phyloP scores from a whole-genome alignment of 257 asterid genomes.

The Salvia miltiorrhiza region DNA sequence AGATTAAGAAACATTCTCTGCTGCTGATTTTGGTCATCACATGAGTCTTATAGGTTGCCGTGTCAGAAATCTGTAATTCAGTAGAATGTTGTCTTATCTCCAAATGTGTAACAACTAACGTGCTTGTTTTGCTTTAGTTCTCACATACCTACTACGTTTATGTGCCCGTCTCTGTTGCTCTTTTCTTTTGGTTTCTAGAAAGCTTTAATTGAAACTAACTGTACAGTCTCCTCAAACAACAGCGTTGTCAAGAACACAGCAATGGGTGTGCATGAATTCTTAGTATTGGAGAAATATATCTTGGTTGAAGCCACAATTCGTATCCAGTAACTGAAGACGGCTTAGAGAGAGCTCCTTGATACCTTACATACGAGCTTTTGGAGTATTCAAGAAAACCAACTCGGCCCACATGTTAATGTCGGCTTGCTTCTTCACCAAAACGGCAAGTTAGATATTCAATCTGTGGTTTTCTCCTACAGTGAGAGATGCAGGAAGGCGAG shows the following conservation, averaged over 20 bases:
- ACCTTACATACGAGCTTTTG: background rate
- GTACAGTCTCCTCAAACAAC: constrained; percentile 3
- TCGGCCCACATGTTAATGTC: background rate
- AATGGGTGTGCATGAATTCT: background rate
- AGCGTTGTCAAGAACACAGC: background rate
- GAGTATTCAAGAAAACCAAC: background rate
- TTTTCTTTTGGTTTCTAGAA: background rate
- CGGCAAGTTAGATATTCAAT: background rate
- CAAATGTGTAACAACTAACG: too few relatives aligned
- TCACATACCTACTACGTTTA: background rate
- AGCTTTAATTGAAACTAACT: background rate
- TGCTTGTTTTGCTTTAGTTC: background rate
- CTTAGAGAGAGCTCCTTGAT: background rate
- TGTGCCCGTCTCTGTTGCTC: background rate
- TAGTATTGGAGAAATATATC: background rate
- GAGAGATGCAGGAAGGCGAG: background rate
- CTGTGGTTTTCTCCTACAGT: background rate
- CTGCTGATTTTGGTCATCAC: background rate
- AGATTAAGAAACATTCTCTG: background rate
- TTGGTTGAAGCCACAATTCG: background rate
- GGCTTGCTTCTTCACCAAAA: background rate
- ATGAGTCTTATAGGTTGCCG: background rate
- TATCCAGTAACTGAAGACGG: background rate
- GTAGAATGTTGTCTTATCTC: background rate
- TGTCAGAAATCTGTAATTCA: background rate